phyloP scores from a whole-genome alignment of 192 early-diverging fungal species.

The Diversispora eburnea region DNA sequence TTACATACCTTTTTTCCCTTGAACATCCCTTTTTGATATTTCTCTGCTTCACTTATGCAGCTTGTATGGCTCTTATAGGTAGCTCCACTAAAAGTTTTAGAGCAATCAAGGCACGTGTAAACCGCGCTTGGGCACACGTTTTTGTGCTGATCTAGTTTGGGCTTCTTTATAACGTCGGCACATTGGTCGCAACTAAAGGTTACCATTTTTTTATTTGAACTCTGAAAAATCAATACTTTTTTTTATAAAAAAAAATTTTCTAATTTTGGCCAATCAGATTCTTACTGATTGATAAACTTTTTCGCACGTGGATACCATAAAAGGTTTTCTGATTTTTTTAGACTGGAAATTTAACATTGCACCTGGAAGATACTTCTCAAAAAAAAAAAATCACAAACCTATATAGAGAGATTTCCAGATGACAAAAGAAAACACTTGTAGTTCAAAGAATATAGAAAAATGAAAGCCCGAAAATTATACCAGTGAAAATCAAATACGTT shows the following conservation, averaged over 20 bases:
- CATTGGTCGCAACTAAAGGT: slow-evolving; percentile 7
- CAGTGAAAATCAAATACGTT: too few relatives aligned
- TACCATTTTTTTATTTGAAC: slow-evolving; percentile 1
- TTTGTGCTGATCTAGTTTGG: slow-evolving; percentile 82
- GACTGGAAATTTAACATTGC: too few relatives aligned
- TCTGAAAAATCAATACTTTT: neutral
- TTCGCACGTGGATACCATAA: too few relatives aligned
- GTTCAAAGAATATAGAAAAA: too few relatives aligned
- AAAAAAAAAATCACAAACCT: too few relatives aligned
- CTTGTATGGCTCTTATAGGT: slow-evolving; percentile 78
- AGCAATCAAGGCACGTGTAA: slow-evolving; percentile 92
- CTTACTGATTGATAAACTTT: too few relatives aligned
- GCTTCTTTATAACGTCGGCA: slow-evolving; percentile 76
- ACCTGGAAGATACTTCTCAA: too few relatives aligned
- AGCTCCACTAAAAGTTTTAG: slow-evolving; percentile 72
- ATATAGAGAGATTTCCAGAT: too few relatives aligned
- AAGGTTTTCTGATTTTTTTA: too few relatives aligned
- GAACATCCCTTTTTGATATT: slow-evolving; percentile 84
- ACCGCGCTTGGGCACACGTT: slow-evolving; percentile 78
- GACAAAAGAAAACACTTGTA: too few relatives aligned
- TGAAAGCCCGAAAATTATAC: too few relatives aligned
- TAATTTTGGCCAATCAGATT: neutral
- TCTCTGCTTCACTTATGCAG: slow-evolving; percentile 93
- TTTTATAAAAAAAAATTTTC: neutral
- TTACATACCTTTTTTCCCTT: slow-evolving; percentile 66